phyloP scores from a whole-genome alignment of 257 asterid genomes.

The Solanum stenotomum region DNA sequence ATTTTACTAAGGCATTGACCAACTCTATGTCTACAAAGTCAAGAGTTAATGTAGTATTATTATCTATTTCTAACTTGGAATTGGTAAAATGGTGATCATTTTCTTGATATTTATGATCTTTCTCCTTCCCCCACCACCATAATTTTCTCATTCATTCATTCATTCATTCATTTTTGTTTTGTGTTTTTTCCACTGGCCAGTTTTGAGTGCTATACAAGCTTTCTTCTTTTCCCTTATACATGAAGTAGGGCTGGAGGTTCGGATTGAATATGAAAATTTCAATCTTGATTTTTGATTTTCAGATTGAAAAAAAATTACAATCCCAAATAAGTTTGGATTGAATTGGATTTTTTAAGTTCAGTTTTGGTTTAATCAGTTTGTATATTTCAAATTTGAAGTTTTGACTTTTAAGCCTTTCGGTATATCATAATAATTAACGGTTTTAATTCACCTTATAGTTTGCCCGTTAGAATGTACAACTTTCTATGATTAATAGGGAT shows the following conservation, averaged over 20 bases:
- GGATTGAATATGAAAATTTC: too few relatives aligned
- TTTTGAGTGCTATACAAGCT: neutral
- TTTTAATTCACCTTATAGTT: neutral
- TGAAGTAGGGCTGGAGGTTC: neutral
- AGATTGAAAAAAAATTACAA: too few relatives aligned
- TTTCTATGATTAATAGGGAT: neutral
- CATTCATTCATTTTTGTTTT: too few relatives aligned
- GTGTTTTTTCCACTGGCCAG: too few relatives aligned
- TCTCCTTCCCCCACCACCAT: neutral
- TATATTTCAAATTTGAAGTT: too few relatives aligned
- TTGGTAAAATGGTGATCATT: neutral
- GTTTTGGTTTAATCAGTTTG: neutral
- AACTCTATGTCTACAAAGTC: neutral
- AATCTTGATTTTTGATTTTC: too few relatives aligned
- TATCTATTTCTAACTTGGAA: neutral
- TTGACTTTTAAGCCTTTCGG: neutral
- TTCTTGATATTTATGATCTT: neutral
- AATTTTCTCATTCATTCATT: too few relatives aligned
- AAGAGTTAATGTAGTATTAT: neutral
- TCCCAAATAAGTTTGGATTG: too few relatives aligned
- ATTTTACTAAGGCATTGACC: neutral
- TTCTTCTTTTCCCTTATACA: neutral
- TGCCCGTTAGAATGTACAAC: neutral
- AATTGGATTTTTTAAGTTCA: too few relatives aligned
- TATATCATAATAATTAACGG: neutral